phyloP scores from a whole-genome alignment of 495 filamentous ascomycete genomes.

The Patellaria atrata region DNA sequence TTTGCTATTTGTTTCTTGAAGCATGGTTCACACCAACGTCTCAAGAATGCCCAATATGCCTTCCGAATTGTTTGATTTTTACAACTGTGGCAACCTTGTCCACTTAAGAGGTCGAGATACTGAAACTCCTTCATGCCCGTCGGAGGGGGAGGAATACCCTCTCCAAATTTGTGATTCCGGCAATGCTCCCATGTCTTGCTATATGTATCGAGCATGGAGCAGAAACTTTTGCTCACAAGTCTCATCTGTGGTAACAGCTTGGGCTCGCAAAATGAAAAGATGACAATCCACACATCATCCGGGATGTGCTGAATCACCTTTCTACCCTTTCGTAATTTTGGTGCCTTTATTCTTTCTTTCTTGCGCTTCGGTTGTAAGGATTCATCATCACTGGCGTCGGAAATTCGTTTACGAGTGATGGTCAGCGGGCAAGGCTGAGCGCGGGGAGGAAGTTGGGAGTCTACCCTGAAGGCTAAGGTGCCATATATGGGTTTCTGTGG shows the following conservation, averaged over 20 bases:
- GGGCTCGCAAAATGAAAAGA: constrained; percentile 15
- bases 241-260: constrained; percentile 15
- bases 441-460: too few species aligned
- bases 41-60: constrained; percentile 24
- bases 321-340: too few species aligned
- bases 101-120: constrained; percentile 22
- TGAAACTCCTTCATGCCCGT: constrained; percentile 20
- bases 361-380: too few species aligned
- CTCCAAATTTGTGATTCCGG: constrained; percentile 14
- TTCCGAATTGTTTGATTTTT: constrained; percentile 14
- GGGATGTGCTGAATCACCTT: not conserved
- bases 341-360: too few species aligned
- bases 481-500: too few species aligned
- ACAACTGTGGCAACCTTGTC: constrained; percentile 24
- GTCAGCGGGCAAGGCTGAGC: too few species aligned
- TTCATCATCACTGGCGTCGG: too few species aligned
- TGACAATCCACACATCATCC: constrained; percentile 13
- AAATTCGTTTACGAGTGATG: too few species aligned
- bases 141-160: constrained; percentile 16
- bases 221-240: constrained; percentile 13
- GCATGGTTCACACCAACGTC: constrained; percentile 23
- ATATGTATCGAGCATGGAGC: constrained; percentile 12
- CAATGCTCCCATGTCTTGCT: constrained; percentile 17
- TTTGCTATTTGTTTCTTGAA: constrained; percentile 18
- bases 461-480: too few species aligned